Base-by-base conservation (phyloP, 2,329 filamentous ascomycete genomes). In the Cercospora sp. region DNA sequence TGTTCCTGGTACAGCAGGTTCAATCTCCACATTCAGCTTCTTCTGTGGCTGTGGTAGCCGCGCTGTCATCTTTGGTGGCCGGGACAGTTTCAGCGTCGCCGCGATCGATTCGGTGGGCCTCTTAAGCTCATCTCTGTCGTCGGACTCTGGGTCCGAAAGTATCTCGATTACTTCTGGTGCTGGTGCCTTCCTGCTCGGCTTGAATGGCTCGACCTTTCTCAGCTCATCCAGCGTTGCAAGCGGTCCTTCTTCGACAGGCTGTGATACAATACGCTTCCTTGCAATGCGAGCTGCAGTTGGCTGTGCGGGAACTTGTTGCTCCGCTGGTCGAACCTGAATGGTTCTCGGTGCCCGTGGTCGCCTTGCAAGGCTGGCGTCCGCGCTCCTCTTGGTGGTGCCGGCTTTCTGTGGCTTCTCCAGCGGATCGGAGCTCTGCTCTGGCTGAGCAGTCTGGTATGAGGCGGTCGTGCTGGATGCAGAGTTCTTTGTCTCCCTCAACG, bases 311-410 rank as follows among this genome's bases (percentile, higher is more conserved):
- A 60, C 31, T 53, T 58, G 48, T 23, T 58, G 66, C 31, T 70
- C 69, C 12, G 69, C 74, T 5, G 75, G 74, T 8, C 74, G 66
- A 42, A 74, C 75, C 39, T 67, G 73, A 53, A 66, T 42, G 33
- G 70, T 71, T 23, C 70, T 72, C 10, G 72, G 69, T 39, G 73
- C 72, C 65, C 77, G 68, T n/a, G 77, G 78, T 63, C 78, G 68
- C 66, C 78, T 65, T 10, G 78, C 78, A 9, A 79, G 73, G 58
- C 77, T 79, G 4, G 78, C 75, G 68, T 79, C 78, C 64, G 75
- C 78, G 55, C 74, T 74, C 26, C 78, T 68, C 63, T 76, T 77
- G 9, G 69, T 68, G 1, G 73, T 72, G 6, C 69, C 72, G 7
- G 68, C 64, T 60, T 73, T 69, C 60, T 68, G 70, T 13, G 73